These are phyloP conservation scores for Cantharellus cinnabarinus DNA, from an alignment of 768 basidiomycete genomes.

Conservation along the genomic window DNA sequence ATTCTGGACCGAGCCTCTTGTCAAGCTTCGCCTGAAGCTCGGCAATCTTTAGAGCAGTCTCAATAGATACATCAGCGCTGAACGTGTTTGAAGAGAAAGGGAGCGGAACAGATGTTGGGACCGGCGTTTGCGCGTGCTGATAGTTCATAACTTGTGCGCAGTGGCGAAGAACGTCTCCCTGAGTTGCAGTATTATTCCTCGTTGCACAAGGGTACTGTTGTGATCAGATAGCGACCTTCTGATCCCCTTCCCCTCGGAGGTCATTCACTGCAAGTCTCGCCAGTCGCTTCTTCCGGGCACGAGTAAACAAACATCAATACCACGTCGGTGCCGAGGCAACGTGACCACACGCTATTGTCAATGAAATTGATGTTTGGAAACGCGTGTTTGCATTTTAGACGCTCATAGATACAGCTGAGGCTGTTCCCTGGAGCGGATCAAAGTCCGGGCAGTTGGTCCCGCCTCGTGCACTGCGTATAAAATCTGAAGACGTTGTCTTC, in stretches of 20 bases:
- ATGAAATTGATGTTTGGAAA: too few species aligned
- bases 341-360: too few species aligned
- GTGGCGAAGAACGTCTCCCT: background rate
- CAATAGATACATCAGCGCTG: conserved; percentile 10
- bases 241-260: background rate
- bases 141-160: background rate
- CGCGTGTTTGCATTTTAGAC: too few species aligned
- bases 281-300: too few species aligned
- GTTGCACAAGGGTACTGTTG: background rate
- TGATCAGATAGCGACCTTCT: background rate
- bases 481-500: too few species aligned
- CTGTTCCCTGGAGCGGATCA: too few species aligned
- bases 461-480: too few species aligned
- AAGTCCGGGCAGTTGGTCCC: too few species aligned
- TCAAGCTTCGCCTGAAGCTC: conserved; percentile 61
- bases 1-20: conserved; percentile 86
- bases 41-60: conserved; percentile 45
- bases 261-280: background rate
- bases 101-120: background rate
- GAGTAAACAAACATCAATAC: too few species aligned
- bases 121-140: background rate
- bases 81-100: background rate
- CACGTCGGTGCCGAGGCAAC: too few species aligned
- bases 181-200: background rate
- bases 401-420: too few species aligned